These are phyloP conservation scores for Coemansia sp. DNA, from an alignment of 192 early-diverging fungal genomes.

Conservation along the genomic window DNA sequence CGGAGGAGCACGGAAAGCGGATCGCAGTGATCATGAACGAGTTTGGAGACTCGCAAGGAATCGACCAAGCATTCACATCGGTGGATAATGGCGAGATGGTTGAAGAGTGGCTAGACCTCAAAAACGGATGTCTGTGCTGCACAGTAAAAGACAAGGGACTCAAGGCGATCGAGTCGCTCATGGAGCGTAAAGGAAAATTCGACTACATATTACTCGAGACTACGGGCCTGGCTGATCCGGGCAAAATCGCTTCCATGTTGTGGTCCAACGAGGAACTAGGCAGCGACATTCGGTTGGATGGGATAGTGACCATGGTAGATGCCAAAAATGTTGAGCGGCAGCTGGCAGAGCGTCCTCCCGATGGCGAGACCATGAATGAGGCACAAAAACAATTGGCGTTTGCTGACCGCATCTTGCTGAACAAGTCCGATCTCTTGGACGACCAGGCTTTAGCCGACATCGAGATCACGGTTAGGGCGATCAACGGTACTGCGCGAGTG, in stretches of 20 bases:
- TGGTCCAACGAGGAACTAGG: conserved; percentile 96
- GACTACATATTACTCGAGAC: conserved; percentile 98
- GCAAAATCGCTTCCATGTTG: conserved; percentile 92
- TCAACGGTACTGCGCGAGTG: conserved; percentile 42
- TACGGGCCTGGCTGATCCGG: conserved; percentile 73
- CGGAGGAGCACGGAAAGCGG: conserved; percentile 85
- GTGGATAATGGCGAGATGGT: conserved; percentile 76
- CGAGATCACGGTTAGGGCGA: conserved; percentile 38
- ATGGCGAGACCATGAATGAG: conserved; percentile 71
- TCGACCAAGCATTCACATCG: conserved; percentile 89
- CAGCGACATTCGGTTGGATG: conserved; percentile 87
- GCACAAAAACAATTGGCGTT: conserved; percentile 73
- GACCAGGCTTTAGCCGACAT: conserved; percentile 39
- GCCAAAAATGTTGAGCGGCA: conserved; percentile 64
- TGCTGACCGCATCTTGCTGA: conserved; percentile 85
- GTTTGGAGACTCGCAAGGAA: conserved; percentile 95
- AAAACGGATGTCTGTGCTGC: conserved; percentile 98
- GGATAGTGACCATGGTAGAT: conserved; percentile 87
- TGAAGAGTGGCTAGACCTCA: conserved; percentile 97
- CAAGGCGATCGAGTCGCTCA: conserved; percentile 88
- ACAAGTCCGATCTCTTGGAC: conserved; percentile 79
- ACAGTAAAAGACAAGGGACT: conserved; percentile 96
- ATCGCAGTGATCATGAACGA: conserved; percentile 99
- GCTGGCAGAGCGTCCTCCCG: conserved; percentile 41
- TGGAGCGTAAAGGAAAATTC: conserved; percentile 90